Evolutionary conservation across 2,329 filamentous ascomycete genomes (phyloP).

Genomic region (Fusarium sterilihyphosum): DNA sequence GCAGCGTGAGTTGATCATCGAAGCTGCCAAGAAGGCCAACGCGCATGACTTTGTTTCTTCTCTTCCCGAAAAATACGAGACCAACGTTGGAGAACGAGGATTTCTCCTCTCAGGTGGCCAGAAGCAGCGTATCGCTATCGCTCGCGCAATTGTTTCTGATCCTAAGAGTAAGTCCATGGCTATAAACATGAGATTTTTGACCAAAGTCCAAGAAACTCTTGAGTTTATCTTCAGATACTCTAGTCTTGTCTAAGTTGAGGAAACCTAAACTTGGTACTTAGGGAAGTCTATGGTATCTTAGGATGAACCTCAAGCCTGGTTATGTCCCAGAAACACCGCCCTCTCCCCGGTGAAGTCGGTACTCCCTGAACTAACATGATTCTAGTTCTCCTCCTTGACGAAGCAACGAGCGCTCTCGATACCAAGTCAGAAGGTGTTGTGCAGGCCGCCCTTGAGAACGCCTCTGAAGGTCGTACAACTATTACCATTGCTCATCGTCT

Average conservation of each 20-base stretch:
- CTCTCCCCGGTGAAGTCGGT: too few species aligned
- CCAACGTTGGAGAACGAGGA: conserved; percentile 93
- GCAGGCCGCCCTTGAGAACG: conserved; percentile 89
- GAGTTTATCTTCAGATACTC: background rate
- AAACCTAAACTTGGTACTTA: background rate
- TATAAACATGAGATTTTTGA: background rate
- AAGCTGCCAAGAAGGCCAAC: conserved; percentile 90
- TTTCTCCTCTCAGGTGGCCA: conserved; percentile 94
- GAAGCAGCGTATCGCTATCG: conserved; percentile 96
- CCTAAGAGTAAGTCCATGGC: conserved; percentile 70
- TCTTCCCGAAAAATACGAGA: conserved; percentile 90
- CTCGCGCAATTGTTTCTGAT: conserved; percentile 87
- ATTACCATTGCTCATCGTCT: conserved; percentile 96
- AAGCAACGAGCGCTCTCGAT: conserved; percentile 93
- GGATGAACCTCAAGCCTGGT: background rate
- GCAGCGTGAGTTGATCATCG: conserved; percentile 75
- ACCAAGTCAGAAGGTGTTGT: conserved; percentile 95
- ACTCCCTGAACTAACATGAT: conserved; percentile 18
- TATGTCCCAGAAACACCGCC: background rate
- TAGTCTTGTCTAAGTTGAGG: background rate
- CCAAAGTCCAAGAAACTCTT: background rate
- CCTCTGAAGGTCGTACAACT: conserved; percentile 86
- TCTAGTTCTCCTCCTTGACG: conserved; percentile 84
- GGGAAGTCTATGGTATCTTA: background rate
- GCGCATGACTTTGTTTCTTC: conserved; percentile 89